These are phyloP conservation scores for Metarhizium anisopliae DNA, from an alignment of 2,329 filamentous ascomycete species.

Conservation along the genomic window DNA sequence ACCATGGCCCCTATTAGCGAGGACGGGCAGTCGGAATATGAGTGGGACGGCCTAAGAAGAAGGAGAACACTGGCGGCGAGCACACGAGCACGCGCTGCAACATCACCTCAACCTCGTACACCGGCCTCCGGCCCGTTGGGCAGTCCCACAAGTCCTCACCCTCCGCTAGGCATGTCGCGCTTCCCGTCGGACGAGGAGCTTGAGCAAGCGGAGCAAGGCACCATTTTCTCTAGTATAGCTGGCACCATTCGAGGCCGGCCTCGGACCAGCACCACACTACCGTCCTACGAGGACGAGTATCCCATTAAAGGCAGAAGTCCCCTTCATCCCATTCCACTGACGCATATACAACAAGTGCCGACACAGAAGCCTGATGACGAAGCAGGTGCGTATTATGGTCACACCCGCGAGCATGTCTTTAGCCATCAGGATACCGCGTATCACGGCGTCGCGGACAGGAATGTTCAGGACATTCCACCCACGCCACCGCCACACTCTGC, in stretches of 20 bases:
- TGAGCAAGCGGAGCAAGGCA: constrained; percentile 41
- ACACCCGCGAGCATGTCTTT: constrained; percentile 37
- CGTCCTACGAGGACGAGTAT: constrained; percentile 25
- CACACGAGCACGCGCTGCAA: constrained; percentile 17
- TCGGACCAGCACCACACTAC: constrained; percentile 23
- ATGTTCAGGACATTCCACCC: constrained; percentile 37
- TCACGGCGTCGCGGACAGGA: constrained; percentile 34
- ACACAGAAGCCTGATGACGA: constrained; percentile 36
- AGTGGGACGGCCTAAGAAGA: constrained; percentile 86
- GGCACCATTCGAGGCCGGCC: constrained; percentile 38
- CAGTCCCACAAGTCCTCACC: constrained; percentile 19
- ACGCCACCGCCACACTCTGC: constrained; percentile 54
- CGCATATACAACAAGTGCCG: constrained; percentile 46
- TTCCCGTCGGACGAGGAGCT: constrained; percentile 61
- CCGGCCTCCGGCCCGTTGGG: constrained; percentile 12
- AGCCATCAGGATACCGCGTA: constrained; percentile 36
- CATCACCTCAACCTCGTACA: constrained; percentile 16
- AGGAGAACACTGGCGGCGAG: constrained; percentile 46
- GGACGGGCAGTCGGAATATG: constrained; percentile 58
- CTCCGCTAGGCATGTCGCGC: constrained; percentile 68
- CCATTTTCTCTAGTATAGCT: constrained; percentile 45
- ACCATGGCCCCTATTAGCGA: constrained; percentile 68
- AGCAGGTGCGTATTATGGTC: constrained; percentile 28
- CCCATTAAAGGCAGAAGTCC: constrained; percentile 40
- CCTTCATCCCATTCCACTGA: constrained; percentile 54